Evolutionary conservation across 2,329 filamentous ascomycete genomes (phyloP).

Genomic region (Arthrobotrys sphaeroides): DNA sequence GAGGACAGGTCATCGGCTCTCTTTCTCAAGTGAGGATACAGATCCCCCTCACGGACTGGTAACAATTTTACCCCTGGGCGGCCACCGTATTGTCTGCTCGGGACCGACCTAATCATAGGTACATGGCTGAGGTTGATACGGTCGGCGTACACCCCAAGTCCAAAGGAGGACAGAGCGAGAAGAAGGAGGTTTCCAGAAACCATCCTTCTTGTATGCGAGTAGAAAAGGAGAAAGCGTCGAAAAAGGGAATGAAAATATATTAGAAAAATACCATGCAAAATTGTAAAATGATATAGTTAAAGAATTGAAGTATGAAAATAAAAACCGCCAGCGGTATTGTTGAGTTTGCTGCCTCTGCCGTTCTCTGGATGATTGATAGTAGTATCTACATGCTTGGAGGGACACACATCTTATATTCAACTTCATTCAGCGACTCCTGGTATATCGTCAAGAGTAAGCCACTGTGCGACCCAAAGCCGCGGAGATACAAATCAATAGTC

Average conservation of each 20-base stretch:
- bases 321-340: not conserved
- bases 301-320: too few relatives aligned
- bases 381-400: too few relatives aligned
- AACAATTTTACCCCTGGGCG: not conserved
- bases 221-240: not conserved
- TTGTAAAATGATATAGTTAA: too few relatives aligned
- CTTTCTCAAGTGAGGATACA: constrained; percentile 6
- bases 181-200: not conserved
- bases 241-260: not conserved
- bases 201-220: not conserved
- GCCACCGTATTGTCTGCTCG: too few relatives aligned
- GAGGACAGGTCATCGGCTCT: constrained; percentile 17
- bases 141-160: not conserved
- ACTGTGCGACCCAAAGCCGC: too few relatives aligned
- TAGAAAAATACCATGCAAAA: too few relatives aligned
- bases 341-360: too few relatives aligned
- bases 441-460: too few relatives aligned
- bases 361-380: too few relatives aligned
- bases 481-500: too few relatives aligned
- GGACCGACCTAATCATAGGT: not conserved
- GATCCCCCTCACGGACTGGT: not conserved
- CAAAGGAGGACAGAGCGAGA: not conserved
- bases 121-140: not conserved
- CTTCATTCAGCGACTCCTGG: too few relatives aligned
- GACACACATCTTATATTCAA: too few relatives aligned